Percentiles rank a stretch among this genome's conserved stretches.
phyloP scores from a whole-genome alignment of 2,329 filamentous ascomycete species.

The Dothideomycetidae sp. region DNA sequence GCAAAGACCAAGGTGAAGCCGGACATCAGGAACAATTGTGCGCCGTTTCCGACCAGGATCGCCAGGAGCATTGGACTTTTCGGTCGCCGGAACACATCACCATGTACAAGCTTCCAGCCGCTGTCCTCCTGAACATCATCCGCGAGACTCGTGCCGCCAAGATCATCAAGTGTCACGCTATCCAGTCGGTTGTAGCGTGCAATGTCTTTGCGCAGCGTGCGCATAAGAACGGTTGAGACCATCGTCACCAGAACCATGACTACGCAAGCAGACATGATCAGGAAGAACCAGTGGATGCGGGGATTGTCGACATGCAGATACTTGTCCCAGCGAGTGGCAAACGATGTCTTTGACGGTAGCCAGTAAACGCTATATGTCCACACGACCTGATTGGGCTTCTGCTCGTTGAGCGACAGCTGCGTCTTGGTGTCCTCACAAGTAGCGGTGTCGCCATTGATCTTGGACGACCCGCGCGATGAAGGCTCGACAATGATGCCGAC shows the following conservation, averaged over 20 bases:
- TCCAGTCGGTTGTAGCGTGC: slow-evolving; percentile 92
- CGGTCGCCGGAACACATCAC: slow-evolving; percentile 88
- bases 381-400: slow-evolving; percentile 48
- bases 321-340: slow-evolving; percentile 98
- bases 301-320: slow-evolving; percentile 95
- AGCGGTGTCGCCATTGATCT: slow-evolving; percentile 37
- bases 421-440: slow-evolving; percentile 49
- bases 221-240: slow-evolving; percentile 79
- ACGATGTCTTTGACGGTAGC: slow-evolving; percentile 69
- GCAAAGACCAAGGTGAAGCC: slow-evolving; percentile 89
- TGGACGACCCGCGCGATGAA: slow-evolving; percentile 49
- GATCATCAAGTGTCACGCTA: slow-evolving; percentile 76
- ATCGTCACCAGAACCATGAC: slow-evolving; percentile 83
- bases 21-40: slow-evolving; percentile 95
- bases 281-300: slow-evolving; percentile 97
- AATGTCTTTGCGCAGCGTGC: slow-evolving; percentile 87
- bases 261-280: slow-evolving; percentile 91
- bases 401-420: slow-evolving; percentile 51
- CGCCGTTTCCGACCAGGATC: slow-evolving; percentile 80
- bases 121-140: slow-evolving; percentile 96
- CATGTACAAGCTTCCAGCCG: slow-evolving; percentile 96
- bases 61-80: slow-evolving; percentile 71
- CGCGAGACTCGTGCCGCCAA: slow-evolving; percentile 63
- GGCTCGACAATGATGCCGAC: slow-evolving; percentile 87
- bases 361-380: slow-evolving; percentile 93